Evolutionary conservation across 2,329 filamentous ascomycete genomes (phyloP), one percentile per base, ranked within the genome.

Genomic region (Sporothrix luriei): DNA sequence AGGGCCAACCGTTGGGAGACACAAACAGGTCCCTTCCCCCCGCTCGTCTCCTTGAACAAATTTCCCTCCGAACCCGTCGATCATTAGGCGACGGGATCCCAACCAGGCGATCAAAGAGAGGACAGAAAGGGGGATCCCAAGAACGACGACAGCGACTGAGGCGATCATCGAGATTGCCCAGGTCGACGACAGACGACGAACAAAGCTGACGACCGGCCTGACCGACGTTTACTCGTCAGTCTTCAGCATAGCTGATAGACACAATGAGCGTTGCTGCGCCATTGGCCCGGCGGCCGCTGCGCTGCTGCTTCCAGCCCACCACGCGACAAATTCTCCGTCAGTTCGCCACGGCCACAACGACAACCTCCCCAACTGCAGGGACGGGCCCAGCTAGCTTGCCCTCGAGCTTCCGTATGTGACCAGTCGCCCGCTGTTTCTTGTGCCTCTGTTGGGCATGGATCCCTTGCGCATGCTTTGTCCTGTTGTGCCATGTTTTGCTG

Each of bases 201-300:
- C 19, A 19, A 49, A 48, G 43, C 19, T 19, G 19, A 16, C 49
- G 49, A 66, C 33, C 19, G 11, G 24, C 16, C 21, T 6, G 3
- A 59, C 9, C 40, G 33, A 43, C 29, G 21, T 38, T n/a, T 6
- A 38, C 16, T n/a, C 29, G 52, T 1, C 29, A 40, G 33, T 13
- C 55, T 16, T 16, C 24, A 33, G 14, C 7, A 51, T 21, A 24
- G 40, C 33, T 43, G 46, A 67, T 54, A 29, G 4, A 33, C 57
- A 68, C 54, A 46, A 71, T 70, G 68, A 66, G 62, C 29, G 69
- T 38, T 40, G 68, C 62, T 62, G 59, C 57, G 10, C 69, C 72
- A 43, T 67, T 73, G 69, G 69, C 70, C 24, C 68, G 72, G 46
- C 71, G 70, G 62, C 72, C 69, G 24, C 51, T 72, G 68, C 40